phyloP scores from a whole-genome alignment of 2,329 filamentous ascomycete species.

The Orbilia oligospora region DNA sequence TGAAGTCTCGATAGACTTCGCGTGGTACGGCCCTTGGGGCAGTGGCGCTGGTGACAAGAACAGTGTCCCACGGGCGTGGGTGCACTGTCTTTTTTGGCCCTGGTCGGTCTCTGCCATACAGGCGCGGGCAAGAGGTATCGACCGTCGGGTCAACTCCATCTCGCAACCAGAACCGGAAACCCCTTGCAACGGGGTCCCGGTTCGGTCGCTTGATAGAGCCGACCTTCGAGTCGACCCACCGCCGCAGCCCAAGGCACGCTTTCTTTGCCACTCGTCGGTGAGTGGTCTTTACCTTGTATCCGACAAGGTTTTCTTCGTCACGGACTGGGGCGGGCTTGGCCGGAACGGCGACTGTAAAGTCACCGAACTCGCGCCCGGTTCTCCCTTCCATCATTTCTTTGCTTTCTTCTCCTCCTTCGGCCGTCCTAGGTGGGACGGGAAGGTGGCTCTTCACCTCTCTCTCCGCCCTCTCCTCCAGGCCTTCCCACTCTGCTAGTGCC shows the following conservation, averaged over 20 bases:
- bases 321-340: background rate
- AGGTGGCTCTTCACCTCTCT: background rate
- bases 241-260: conserved; percentile 2
- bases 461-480: background rate
- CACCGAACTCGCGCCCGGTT: background rate
- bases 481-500: background rate
- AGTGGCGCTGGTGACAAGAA: background rate
- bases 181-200: background rate
- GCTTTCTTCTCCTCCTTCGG: background rate
- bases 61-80: conserved; percentile 6
- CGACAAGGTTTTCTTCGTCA: background rate
- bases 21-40: background rate
- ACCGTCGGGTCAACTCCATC: background rate
- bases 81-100: background rate
- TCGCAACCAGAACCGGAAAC: conserved; percentile 7
- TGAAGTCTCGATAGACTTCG: conserved; percentile 13
- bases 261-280: background rate
- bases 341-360: background rate
- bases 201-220: background rate
- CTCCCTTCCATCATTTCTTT: no score
- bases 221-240: conserved; percentile 9
- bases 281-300: background rate
- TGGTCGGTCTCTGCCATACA: conserved; percentile 1
- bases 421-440: background rate
- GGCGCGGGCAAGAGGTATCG: background rate